Percentiles rank a stretch among this genome's conserved stretches.
phyloP scores from a whole-genome alignment of 495 filamentous ascomycete species.

The Penicillium cataractarum region DNA sequence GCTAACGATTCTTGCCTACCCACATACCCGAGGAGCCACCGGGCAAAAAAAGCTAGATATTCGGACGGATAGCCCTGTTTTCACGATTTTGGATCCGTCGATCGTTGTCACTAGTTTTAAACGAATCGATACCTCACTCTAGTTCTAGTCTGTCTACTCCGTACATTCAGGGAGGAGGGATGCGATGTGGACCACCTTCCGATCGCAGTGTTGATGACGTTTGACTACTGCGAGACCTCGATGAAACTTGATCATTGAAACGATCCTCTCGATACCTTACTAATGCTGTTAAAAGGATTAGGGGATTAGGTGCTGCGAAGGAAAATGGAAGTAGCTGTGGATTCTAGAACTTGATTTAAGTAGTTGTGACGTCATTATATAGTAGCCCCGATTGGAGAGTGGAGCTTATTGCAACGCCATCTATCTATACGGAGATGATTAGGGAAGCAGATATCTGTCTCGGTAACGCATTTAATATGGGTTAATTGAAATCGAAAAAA shows the following conservation, averaged over 20 bases:
- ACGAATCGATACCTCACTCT: not conserved
- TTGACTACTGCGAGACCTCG: too few relatives aligned
- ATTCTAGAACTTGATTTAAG: conserved; percentile 10
- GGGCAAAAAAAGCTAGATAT: not conserved
- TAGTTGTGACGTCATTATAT: conserved; percentile 17
- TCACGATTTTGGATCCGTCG: not conserved
- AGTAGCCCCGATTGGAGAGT: not conserved
- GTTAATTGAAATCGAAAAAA: too few relatives aligned
- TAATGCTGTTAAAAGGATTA: not conserved
- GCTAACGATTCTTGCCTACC: not conserved
- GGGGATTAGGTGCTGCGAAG: not conserved
- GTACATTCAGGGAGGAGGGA: not conserved
- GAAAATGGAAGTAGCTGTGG: not conserved
- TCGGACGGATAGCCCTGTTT: not conserved
- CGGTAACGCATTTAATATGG: too few relatives aligned
- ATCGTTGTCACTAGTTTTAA: not conserved
- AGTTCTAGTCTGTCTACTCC: not conserved
- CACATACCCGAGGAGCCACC: not conserved
- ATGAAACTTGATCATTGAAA: too few relatives aligned
- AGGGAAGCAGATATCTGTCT: too few relatives aligned
- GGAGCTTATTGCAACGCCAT: conserved; percentile 1
- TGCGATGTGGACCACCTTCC: not conserved
- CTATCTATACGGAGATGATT: too few relatives aligned
- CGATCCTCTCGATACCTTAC: too few relatives aligned
- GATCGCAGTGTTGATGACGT: conserved; percentile 11